A percentile compares a stretch with the other conserved stretches of the same genome.
Conservation (phyloP, 1,284 basidiomycete species). For the Neotropicomus parvogracilis region DNA sequence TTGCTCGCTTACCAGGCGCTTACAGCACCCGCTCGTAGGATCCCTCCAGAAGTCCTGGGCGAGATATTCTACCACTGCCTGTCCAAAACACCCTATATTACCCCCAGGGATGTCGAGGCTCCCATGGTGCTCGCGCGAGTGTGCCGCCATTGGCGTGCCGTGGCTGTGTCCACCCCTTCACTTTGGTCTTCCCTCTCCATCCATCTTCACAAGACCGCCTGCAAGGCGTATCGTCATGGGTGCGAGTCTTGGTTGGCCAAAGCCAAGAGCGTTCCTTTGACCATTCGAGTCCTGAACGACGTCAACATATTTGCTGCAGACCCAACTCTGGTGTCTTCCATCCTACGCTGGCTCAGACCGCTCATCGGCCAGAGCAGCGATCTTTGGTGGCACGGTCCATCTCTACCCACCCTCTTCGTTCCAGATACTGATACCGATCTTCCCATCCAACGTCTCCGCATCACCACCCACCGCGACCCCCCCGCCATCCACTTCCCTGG, state of each 20-base stretch:
- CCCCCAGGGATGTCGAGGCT: slow-evolving; percentile 24
- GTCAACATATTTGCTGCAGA: slow-evolving; percentile 10
- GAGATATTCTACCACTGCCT: slow-evolving; percentile 39
- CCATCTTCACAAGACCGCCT: slow-evolving; percentile 13
- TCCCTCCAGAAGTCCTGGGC: slow-evolving; percentile 38
- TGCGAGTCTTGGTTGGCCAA: slow-evolving; percentile 30
- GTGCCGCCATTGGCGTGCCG: slow-evolving; percentile 26
- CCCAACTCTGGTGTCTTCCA: not conserved
- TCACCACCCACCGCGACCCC: slow-evolving; percentile 22
- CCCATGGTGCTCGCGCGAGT: slow-evolving; percentile 28
- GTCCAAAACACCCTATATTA: slow-evolving; percentile 25
- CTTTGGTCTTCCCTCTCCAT: slow-evolving; percentile 29
- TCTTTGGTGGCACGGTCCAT: slow-evolving; percentile 35
- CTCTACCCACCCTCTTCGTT: slow-evolving; percentile 21
- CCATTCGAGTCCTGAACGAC: slow-evolving; percentile 30
- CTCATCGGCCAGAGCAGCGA: slow-evolving; percentile 23
- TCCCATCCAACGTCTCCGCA: slow-evolving; percentile 17
- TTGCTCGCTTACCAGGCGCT: slow-evolving; percentile 20
- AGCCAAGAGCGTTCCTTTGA: slow-evolving; percentile 28
- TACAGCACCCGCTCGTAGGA: slow-evolving; percentile 26
- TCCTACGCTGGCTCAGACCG: slow-evolving; percentile 24
- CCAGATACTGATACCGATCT: not conserved
- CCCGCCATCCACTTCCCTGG: slow-evolving; percentile 21
- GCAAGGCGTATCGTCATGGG: slow-evolving; percentile 14
- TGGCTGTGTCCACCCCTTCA: slow-evolving; percentile 26